Conservation (phyloP, 768 basidiomycete species). For the Megacollybia marginata region DNA sequence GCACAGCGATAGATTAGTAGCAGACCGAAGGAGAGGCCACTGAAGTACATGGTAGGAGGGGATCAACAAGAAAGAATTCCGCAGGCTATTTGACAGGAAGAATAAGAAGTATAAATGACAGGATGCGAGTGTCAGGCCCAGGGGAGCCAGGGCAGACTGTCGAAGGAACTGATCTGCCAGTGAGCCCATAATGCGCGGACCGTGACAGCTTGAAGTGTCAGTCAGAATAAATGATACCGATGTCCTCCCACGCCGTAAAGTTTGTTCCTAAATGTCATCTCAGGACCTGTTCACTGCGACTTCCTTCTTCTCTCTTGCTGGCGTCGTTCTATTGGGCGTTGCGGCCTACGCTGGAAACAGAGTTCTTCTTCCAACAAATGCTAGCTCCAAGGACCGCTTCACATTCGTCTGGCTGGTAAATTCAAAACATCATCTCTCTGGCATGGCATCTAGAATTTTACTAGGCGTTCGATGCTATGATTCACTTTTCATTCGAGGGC, state of each 20-base stretch:
- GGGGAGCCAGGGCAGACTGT: background rate
- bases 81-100: background rate
- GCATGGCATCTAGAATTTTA: background rate
- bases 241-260: background rate
- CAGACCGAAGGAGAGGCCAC: background rate
- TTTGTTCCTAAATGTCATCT: conserved; percentile 1
- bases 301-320: conserved; percentile 57
- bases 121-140: background rate
- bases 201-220: too few species aligned
- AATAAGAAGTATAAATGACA: background rate
- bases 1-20: background rate
- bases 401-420: conserved; percentile 75
- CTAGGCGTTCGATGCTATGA: conserved; percentile 74
- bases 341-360: conserved; percentile 48
- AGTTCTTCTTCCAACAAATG: conserved; percentile 53
- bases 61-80: background rate
- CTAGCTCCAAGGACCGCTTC: conserved; percentile 54
- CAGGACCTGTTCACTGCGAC: conserved; percentile 43
- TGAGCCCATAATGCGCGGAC: too few species aligned
- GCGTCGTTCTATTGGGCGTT: conserved; percentile 42
- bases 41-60: background rate
- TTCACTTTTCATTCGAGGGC: conserved; percentile 75
- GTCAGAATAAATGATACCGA: too few species aligned
- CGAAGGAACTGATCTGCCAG: background rate
- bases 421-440: too few species aligned